A percentile compares a stretch with the other conserved stretches of the same genome.
phyloP scores from a whole-genome alignment of 306 rosid species.

The Trifolium repens region DNA sequence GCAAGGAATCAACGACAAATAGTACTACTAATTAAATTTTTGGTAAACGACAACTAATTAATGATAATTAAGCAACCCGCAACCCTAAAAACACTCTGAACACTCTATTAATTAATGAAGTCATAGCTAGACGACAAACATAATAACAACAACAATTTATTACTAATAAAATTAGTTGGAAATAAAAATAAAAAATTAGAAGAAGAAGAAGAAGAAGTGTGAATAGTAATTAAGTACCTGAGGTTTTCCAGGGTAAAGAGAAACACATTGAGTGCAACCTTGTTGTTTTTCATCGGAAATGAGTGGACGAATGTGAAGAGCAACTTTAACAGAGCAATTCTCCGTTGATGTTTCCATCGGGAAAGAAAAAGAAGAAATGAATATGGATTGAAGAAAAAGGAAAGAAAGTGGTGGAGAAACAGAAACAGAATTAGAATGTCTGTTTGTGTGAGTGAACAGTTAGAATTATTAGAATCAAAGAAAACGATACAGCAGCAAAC shows the following conservation, averaged over 20 bases:
- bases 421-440: slow-evolving; percentile 15
- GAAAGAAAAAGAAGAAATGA: background rate
- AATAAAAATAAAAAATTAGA: slow-evolving; percentile 16
- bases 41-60: background rate
- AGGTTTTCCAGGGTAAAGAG: slow-evolving; percentile 59
- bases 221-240: slow-evolving; percentile 52
- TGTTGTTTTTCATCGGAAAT: slow-evolving; percentile 73
- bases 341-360: slow-evolving; percentile 65
- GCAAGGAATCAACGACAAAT: slow-evolving; percentile 30
- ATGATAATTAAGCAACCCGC: slow-evolving; percentile 21
- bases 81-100: background rate
- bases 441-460: slow-evolving; percentile 33
- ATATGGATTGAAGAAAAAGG: background rate
- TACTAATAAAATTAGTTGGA: background rate
- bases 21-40: background rate
- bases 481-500: slow-evolving; percentile 55
- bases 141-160: slow-evolving; percentile 10
- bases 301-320: slow-evolving; percentile 84
- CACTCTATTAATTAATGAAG: slow-evolving; percentile 35
- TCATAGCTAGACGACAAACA: slow-evolving; percentile 39
- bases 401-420: slow-evolving; percentile 11
- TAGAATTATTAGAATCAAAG: slow-evolving; percentile 44
- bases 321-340: slow-evolving; percentile 78
- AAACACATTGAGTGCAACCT: slow-evolving; percentile 74
- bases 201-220: background rate